Conservation (phyloP, 2,329 filamentous ascomycete species). For the Hirsutella rhossiliensis region DNA sequence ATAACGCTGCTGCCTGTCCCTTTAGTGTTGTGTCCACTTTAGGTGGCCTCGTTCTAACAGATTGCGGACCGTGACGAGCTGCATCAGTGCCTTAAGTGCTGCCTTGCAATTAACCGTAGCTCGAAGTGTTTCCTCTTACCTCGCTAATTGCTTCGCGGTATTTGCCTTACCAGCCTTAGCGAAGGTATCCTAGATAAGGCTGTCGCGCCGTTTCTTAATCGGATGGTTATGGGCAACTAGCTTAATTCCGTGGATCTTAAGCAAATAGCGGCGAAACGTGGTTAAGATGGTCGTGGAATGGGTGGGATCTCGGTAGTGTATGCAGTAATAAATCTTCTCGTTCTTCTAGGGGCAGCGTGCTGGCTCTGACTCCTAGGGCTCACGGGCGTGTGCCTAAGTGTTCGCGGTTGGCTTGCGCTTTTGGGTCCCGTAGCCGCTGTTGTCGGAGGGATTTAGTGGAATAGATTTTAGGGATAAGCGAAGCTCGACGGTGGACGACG, state of each 20-base stretch:
- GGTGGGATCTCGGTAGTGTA: no score
- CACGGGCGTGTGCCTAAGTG: neutral
- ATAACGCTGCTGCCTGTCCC: no score
- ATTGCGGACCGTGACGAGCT: no score
- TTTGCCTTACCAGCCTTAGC: no score
- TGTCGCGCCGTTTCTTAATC: neutral
- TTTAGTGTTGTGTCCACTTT: no score
- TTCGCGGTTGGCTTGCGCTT: slow-evolving; percentile 1
- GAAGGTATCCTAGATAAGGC: no score
- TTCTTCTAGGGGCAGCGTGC: neutral
- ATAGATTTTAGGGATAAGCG: no score
- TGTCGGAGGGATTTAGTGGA: neutral
- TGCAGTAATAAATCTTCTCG: slow-evolving; percentile 3
- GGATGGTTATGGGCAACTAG: neutral
- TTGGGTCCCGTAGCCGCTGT: neutral
- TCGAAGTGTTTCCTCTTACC: slow-evolving; percentile 1
- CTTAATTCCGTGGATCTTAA: slow-evolving; percentile 1
- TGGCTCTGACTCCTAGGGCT: neutral
- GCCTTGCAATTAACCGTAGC: slow-evolving; percentile 2
- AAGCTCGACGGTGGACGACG: no score
- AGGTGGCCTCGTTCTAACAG: no score
- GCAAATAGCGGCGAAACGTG: neutral
- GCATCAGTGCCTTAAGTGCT: slow-evolving; percentile 1
- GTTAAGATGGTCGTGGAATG: slow-evolving; percentile 1
- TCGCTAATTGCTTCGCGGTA: neutral